phyloP scores from a whole-genome alignment of 23 red algal species.

The Gracilaria gracilis region DNA sequence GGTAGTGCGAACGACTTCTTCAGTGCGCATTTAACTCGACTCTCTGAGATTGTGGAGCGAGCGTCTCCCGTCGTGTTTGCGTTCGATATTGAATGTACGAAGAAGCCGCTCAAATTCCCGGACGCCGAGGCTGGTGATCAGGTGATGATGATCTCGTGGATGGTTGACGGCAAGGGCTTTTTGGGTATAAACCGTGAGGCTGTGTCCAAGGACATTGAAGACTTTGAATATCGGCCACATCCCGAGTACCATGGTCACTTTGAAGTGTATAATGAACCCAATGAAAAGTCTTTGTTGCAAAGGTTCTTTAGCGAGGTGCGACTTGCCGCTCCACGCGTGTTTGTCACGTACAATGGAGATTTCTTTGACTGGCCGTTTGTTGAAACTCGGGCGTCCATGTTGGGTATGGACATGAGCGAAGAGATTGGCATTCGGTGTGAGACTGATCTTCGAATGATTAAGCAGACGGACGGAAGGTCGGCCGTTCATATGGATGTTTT shows the following conservation, averaged over 20 bases:
- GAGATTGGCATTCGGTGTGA: slow-evolving; percentile 77
- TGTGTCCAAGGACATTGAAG: slow-evolving; percentile 86
- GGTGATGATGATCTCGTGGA: slow-evolving; percentile 99
- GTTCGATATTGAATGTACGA: slow-evolving; percentile 98
- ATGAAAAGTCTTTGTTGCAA: slow-evolving; percentile 87
- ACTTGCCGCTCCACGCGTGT: slow-evolving; percentile 82
- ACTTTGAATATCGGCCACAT: slow-evolving; percentile 91
- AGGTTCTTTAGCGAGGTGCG: slow-evolving; percentile 87
- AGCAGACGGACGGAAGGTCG: slow-evolving; percentile 66
- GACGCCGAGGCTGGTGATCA: slow-evolving; percentile 88
- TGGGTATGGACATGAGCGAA: slow-evolving; percentile 86
- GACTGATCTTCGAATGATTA: slow-evolving; percentile 16
- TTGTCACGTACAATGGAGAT: slow-evolving; percentile 99
- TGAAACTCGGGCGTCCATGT: slow-evolving; percentile 70
- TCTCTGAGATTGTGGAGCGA: slow-evolving; percentile 85
- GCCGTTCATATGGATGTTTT: slow-evolving; percentile 98
- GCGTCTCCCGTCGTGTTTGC: slow-evolving; percentile 90
- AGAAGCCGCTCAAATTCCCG: slow-evolving; percentile 97
- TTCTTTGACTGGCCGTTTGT: slow-evolving; percentile 98
- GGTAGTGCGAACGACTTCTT: slow-evolving; percentile 60
- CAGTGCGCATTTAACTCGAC: slow-evolving; percentile 50
- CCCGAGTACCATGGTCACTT: slow-evolving; percentile 80
- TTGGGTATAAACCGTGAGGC: slow-evolving; percentile 93
- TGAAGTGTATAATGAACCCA: slow-evolving; percentile 88
- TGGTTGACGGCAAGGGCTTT: slow-evolving; percentile 97